These are phyloP conservation scores for Penicillium antarcticum DNA, from an alignment of 495 filamentous ascomycete species.

Conservation along the genomic window DNA sequence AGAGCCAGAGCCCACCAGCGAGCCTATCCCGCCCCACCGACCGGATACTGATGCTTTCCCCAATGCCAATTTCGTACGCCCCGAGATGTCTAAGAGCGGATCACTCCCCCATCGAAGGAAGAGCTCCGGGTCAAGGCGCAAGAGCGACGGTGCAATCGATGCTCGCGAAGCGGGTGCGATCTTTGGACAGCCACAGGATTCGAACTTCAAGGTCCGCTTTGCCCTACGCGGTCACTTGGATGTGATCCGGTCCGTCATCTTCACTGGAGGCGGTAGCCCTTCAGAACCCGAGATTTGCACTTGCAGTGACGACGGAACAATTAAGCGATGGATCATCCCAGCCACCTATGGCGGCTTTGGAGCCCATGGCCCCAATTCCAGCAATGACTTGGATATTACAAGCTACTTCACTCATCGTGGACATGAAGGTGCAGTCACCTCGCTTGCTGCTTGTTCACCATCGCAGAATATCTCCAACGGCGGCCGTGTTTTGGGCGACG, in stretches of 20 bases:
- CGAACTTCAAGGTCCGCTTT: slow-evolving; percentile 87
- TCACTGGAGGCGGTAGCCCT: slow-evolving; percentile 91
- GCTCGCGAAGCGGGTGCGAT: slow-evolving; percentile 36
- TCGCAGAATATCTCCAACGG: slow-evolving; percentile 83
- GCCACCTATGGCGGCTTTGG: slow-evolving; percentile 63
- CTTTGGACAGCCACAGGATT: slow-evolving; percentile 49
- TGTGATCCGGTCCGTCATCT: slow-evolving; percentile 88
- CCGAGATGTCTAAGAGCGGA: slow-evolving; percentile 68
- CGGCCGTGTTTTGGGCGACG: slow-evolving; percentile 79
- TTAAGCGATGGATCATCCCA: slow-evolving; percentile 96
- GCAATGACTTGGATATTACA: slow-evolving; percentile 81
- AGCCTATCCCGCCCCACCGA: slow-evolving; percentile 54
- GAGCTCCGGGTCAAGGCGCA: slow-evolving; percentile 68
- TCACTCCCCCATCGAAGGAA: slow-evolving; percentile 74
- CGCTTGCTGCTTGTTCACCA: slow-evolving; percentile 79
- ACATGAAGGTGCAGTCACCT: slow-evolving; percentile 85
- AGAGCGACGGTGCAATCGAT: slow-evolving; percentile 52
- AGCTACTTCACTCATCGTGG: slow-evolving; percentile 94
- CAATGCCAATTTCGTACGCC: slow-evolving; percentile 68
- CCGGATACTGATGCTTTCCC: slow-evolving; percentile 86
- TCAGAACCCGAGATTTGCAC: slow-evolving; percentile 97
- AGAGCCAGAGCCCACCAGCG: slow-evolving; percentile 40
- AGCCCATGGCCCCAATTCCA: slow-evolving; percentile 45
- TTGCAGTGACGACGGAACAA: slow-evolving; percentile 87
- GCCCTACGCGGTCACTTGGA: slow-evolving; percentile 90